Percentiles rank a stretch among this genome's conserved stretches.
These are phyloP conservation scores for Capronia coronata DNA, from an alignment of 2,329 filamentous ascomycete species.

Conservation along the genomic window DNA sequence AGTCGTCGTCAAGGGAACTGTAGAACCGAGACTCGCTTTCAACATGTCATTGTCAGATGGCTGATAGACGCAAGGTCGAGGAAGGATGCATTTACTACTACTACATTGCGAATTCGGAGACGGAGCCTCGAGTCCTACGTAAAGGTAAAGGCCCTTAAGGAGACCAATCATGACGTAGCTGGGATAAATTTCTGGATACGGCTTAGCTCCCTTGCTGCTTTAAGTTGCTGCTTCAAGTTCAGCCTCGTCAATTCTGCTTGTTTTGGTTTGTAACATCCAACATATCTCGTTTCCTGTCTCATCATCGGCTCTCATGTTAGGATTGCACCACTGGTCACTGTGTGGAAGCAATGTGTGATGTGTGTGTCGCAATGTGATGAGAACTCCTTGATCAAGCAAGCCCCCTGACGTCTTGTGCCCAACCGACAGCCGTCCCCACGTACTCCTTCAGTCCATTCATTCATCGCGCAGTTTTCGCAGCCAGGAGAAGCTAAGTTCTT, in stretches of 20 bases:
- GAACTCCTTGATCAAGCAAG: too few relatives aligned
- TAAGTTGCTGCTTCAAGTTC: not conserved
- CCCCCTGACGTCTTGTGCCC: too few relatives aligned
- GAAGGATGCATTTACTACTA: not conserved
- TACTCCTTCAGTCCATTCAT: too few relatives aligned
- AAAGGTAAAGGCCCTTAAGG: too few relatives aligned
- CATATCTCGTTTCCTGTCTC: not conserved
- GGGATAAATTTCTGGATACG: not conserved
- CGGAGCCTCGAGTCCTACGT: too few relatives aligned
- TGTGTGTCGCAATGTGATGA: not conserved
- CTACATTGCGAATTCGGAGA: too few relatives aligned
- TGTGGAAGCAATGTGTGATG: not conserved
- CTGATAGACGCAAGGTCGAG: not conserved
- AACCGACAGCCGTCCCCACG: too few relatives aligned
- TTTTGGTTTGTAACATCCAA: not conserved
- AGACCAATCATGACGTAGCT: not conserved
- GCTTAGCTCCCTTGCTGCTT: not conserved
- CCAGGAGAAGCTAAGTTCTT: too few relatives aligned
- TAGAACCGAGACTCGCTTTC: not conserved
- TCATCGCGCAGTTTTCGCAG: too few relatives aligned
- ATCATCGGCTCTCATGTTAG: too few relatives aligned
- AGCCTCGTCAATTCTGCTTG: not conserved
- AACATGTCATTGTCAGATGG: slow-evolving; percentile 1
- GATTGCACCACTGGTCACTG: too few relatives aligned
- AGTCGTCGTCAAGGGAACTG: not conserved